Conservation (phyloP, 2,329 filamentous ascomycete genomes). For the Scedosporium minutisporum region DNA sequence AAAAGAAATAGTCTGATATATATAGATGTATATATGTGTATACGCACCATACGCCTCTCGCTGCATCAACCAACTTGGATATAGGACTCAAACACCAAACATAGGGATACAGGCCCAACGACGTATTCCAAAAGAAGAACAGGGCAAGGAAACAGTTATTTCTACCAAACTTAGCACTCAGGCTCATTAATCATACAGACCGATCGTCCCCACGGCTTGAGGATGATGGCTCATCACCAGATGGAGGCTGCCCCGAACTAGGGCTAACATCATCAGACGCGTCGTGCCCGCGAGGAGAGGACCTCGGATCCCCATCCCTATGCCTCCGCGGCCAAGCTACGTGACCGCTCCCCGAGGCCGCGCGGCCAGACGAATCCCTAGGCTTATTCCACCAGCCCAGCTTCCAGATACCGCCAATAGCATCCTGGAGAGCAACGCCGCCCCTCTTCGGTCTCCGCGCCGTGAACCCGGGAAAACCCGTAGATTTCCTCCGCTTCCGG, state of each 20-base stretch:
- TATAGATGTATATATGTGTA: neutral
- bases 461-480: constrained; percentile 52
- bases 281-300: neutral
- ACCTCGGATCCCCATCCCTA: neutral
- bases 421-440: constrained; percentile 34
- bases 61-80: neutral
- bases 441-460: constrained; percentile 33
- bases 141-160: neutral
- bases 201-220: neutral
- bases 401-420: constrained; percentile 42
- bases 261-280: neutral
- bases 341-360: neutral
- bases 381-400: constrained; percentile 41
- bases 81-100: neutral
- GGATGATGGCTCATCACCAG: neutral
- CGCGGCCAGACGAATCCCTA: neutral
- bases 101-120: neutral
- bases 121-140: neutral
- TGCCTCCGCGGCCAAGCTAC: neutral
- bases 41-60: neutral
- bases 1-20: neutral
- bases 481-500: constrained; percentile 45
- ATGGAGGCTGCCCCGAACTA: neutral
- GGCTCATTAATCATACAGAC: neutral
- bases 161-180: neutral